Evolutionary conservation across 208 protist genomes (phyloP).

Genomic region (Crithidia thermophila): DNA sequence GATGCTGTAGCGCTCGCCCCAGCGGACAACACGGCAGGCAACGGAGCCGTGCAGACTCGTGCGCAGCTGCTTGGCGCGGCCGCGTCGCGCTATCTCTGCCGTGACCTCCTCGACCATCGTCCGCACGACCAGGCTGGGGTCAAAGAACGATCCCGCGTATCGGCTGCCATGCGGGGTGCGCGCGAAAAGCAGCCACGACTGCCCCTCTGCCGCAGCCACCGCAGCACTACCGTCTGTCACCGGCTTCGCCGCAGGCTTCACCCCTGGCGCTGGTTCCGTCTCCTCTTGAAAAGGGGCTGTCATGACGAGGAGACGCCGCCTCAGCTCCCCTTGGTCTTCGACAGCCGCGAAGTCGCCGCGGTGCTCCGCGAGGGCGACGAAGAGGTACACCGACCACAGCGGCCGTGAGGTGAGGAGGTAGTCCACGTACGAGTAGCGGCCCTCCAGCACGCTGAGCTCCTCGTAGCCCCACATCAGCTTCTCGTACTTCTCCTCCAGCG

Average conservation of each 20-base stretch:
- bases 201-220: not conserved
- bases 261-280: not conserved
- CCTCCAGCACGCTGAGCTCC: conserved; percentile 70
- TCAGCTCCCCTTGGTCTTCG: conserved; percentile 21
- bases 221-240: not conserved
- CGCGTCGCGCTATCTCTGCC: conserved; percentile 22
- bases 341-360: conserved; percentile 39
- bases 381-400: conserved; percentile 75
- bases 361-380: conserved; percentile 65
- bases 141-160: conserved; percentile 46
- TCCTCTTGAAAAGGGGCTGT: not conserved
- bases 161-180: conserved; percentile 47
- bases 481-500: conserved; percentile 88
- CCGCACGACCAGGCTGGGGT: conserved; percentile 38
- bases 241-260: not conserved
- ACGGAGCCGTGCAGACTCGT: conserved; percentile 62
- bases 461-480: conserved; percentile 87
- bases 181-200: conserved; percentile 41
- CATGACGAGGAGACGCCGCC: conserved; percentile 11
- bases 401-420: conserved; percentile 59
- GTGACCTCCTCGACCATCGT: conserved; percentile 40
- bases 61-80: conserved; percentile 33
- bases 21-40: conserved; percentile 56
- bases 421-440: conserved; percentile 79
- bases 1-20: conserved; percentile 50